These are phyloP conservation scores for Starmerella floricola DNA, from an alignment of 805 yeast species.

Conservation along the genomic window DNA sequence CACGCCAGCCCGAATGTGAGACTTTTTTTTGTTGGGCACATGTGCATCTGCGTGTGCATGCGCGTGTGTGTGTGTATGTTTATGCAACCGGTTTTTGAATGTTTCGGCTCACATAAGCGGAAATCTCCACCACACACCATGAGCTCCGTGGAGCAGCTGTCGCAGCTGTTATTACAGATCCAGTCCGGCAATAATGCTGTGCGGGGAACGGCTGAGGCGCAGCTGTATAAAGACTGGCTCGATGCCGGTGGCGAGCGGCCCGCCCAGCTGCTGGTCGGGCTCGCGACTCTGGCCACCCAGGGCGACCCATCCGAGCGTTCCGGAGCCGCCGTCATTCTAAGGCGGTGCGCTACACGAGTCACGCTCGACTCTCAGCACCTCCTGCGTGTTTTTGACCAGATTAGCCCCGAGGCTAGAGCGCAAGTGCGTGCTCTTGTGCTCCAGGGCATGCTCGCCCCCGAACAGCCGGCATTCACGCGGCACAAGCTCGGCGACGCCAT, in stretches of 20 bases:
- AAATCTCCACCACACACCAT: not conserved
- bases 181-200: constrained; percentile 65
- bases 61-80: too few relatives aligned
- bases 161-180: constrained; percentile 45
- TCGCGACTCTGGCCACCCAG: constrained; percentile 63
- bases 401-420: constrained; percentile 44
- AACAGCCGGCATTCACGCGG: constrained; percentile 63
- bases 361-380: constrained; percentile 56
- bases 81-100: too few relatives aligned
- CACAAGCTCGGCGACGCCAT: constrained; percentile 91
- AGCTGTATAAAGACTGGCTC: constrained; percentile 67
- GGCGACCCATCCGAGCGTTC: constrained; percentile 46
- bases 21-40: too few relatives aligned
- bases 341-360: constrained; percentile 52
- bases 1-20: too few relatives aligned
- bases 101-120: too few relatives aligned
- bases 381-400: constrained; percentile 63
- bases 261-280: constrained; percentile 57
- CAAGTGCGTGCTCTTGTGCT: constrained; percentile 57
- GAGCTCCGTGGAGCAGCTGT: constrained; percentile 20
- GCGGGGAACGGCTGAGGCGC: constrained; percentile 68
- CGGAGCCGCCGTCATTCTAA: constrained; percentile 75
- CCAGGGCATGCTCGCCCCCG: constrained; percentile 53
- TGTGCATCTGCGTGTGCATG: too few relatives aligned
- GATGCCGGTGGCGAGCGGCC: constrained; percentile 41